Evolutionary conservation across 805 yeast genomes (phyloP), one percentile per base, ranked within the genome.

Genomic region (Candida insectorum): DNA sequence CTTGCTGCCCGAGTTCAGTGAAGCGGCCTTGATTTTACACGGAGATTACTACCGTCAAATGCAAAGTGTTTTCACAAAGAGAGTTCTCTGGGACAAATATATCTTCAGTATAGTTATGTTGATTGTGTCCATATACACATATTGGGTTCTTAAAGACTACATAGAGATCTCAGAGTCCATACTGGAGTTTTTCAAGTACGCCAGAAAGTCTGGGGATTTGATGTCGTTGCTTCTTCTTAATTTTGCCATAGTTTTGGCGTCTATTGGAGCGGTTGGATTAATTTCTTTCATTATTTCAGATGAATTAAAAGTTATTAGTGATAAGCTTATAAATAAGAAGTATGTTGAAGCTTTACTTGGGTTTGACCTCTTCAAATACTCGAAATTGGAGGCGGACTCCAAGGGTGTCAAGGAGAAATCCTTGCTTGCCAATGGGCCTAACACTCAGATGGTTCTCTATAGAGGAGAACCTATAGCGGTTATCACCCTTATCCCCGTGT

Each of bases 381-480:
- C 75, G n/a, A 52, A 50, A 15, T 36, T 62, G 15, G 38, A 41
- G 4, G 16, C 26, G 8, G 27, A 20, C 8, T 20, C 40, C 11
- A 28, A 40, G n/a, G 44, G 44, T 19, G 24, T 45, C 16, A 41
- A 49, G 17, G 47, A 46, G 34, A 39, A 44, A 28, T 48, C 36
- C 30, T 66, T 57, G 44, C 62, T 45, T 45, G 49, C 31, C 41
- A 47, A 46, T 14, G 71, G 73, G 14, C 61, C 66, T 11, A 73
- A 79, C 44, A 65, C 86, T 1, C 73, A 71, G 31, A 49, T 80
- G 24, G 66, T 82, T 17, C 52, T 73, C 12, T 84, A 83, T 59
- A 73, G 89, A 49, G 74, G 73, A n/a, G 64, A 79, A 1, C 89
- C 93, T 12, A 78, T 85, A 50, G 87, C 88, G 0, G 62, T 79